phyloP scores from a whole-genome alignment of 176 grass and related monocot species.

The Triticum turgidum region DNA sequence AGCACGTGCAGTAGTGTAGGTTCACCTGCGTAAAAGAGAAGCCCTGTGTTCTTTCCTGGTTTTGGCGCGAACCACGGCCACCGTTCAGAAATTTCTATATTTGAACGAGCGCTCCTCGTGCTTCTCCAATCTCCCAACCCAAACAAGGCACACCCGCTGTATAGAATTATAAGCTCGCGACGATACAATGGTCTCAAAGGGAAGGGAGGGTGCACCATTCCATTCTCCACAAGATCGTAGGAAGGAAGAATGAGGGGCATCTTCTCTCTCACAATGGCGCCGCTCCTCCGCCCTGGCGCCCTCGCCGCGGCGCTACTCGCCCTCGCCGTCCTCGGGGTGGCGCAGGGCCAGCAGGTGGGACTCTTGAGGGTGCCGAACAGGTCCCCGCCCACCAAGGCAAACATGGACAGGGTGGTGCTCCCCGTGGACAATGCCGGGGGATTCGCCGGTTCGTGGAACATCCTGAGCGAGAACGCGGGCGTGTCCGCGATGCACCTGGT shows the following conservation, averaged over 20 bases:
- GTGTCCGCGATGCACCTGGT: slow-evolving; percentile 69
- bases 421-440: neutral
- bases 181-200: neutral
- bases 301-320: slow-evolving; percentile 13
- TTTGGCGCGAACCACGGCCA: slow-evolving; percentile 30
- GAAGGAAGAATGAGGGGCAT: neutral
- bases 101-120: slow-evolving; percentile 30
- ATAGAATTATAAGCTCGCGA: slow-evolving; percentile 20
- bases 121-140: slow-evolving; percentile 11
- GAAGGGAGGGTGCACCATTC: neutral
- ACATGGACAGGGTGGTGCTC: slow-evolving; percentile 32
- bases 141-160: slow-evolving; percentile 25
- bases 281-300: slow-evolving; percentile 7
- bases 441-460: slow-evolving; percentile 31
- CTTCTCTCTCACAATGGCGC: slow-evolving; percentile 28
- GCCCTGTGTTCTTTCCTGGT: neutral
- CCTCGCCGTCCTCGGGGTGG: slow-evolving; percentile 21
- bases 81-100: slow-evolving; percentile 38
- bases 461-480: slow-evolving; percentile 53
- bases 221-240: neutral
- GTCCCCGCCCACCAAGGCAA: slow-evolving; percentile 12
- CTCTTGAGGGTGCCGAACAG: slow-evolving; percentile 24
- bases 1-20: too few relatives aligned
- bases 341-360: slow-evolving; percentile 5
- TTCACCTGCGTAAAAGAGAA: slow-evolving; percentile 4